Percentiles rank a stretch among this genome's conserved stretches.
phyloP scores from a whole-genome alignment of 805 yeast genomes.

The Candida coquimbonensis region DNA sequence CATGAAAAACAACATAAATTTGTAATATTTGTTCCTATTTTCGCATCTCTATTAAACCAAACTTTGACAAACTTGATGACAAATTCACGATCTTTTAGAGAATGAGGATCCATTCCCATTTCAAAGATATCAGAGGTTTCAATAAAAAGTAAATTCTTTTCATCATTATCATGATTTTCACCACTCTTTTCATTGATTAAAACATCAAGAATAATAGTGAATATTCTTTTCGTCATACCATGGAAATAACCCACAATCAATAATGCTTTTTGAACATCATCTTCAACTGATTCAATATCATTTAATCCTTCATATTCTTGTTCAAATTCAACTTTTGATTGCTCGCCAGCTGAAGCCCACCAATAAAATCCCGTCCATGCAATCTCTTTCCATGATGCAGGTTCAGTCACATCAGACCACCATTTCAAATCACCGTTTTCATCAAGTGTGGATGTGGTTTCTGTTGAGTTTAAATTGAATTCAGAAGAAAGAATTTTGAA shows the following conservation, averaged over 20 bases:
- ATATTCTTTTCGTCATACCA: slow-evolving; percentile 36
- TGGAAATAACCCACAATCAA: slow-evolving; percentile 46
- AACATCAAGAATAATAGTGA: slow-evolving; percentile 32
- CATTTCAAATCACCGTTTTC: slow-evolving; percentile 24
- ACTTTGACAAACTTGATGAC: slow-evolving; percentile 32
- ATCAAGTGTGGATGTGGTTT: slow-evolving; percentile 1
- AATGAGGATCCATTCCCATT: slow-evolving; percentile 55
- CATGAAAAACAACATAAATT: slow-evolving; percentile 27
- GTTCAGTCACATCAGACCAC: slow-evolving; percentile 41
- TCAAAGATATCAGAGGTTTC: slow-evolving; percentile 38
- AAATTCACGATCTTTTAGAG: slow-evolving; percentile 38
- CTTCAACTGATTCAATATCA: slow-evolving; percentile 10
- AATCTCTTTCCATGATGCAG: slow-evolving; percentile 48
- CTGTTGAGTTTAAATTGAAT: slow-evolving; percentile 7
- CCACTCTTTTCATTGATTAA: slow-evolving; percentile 25
- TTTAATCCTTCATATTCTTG: slow-evolving; percentile 31
- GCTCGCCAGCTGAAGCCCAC: slow-evolving; percentile 86
- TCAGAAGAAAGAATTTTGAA: slow-evolving; percentile 25
- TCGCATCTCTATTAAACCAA: slow-evolving; percentile 42
- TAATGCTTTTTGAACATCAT: slow-evolving; percentile 21
- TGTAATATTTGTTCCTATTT: slow-evolving; percentile 31
- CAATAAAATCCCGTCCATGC: slow-evolving; percentile 68
- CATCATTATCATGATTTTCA: slow-evolving; percentile 6
- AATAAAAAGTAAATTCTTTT: slow-evolving; percentile 2
- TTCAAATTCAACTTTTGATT: slow-evolving; percentile 33